phyloP scores from a whole-genome alignment of 768 basidiomycete genomes.

The Floccularia luteovirens region DNA sequence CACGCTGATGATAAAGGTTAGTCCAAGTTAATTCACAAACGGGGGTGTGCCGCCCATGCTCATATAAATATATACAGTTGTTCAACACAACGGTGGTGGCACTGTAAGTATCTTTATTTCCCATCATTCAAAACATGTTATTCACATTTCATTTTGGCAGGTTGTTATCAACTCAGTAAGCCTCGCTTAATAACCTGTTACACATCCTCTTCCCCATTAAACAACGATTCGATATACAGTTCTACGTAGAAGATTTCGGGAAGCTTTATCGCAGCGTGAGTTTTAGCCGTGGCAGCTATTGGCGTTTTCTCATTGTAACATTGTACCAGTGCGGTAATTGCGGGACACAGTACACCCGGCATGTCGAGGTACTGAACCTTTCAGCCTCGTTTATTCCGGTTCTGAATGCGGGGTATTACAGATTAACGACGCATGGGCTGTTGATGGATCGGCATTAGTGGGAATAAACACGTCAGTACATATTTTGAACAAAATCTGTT shows the following conservation, averaged over 20 bases:
- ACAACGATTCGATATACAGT: no score
- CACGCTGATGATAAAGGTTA: conserved; percentile 23
- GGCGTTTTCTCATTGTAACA: not conserved
- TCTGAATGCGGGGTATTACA: not conserved
- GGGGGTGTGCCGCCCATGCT: not conserved
- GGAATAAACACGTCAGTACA: conserved; percentile 24
- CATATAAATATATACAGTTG: conserved; percentile 9
- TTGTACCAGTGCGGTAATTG: conserved; percentile 23
- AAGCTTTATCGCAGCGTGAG: conserved; percentile 28
- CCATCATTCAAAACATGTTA: not conserved
- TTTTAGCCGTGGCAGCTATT: not conserved
- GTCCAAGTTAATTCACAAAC: not conserved
- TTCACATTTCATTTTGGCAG: conserved; percentile 4
- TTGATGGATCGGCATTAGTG: conserved; percentile 18
- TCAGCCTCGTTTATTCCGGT: not conserved
- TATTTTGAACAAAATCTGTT: not conserved
- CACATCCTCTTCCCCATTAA: not conserved
- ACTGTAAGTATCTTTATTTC: conserved; percentile 8
- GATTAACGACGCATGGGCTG: conserved; percentile 26
- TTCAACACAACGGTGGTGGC: conserved; percentile 30
- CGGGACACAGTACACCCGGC: conserved; percentile 19
- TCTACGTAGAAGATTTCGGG: conserved; percentile 32
- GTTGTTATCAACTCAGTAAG: conserved; percentile 29
- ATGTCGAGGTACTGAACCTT: conserved; percentile 10
- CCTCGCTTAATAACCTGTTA: not conserved